phyloP scores from a whole-genome alignment of 257 asterid species.

The Salvia splendens region DNA sequence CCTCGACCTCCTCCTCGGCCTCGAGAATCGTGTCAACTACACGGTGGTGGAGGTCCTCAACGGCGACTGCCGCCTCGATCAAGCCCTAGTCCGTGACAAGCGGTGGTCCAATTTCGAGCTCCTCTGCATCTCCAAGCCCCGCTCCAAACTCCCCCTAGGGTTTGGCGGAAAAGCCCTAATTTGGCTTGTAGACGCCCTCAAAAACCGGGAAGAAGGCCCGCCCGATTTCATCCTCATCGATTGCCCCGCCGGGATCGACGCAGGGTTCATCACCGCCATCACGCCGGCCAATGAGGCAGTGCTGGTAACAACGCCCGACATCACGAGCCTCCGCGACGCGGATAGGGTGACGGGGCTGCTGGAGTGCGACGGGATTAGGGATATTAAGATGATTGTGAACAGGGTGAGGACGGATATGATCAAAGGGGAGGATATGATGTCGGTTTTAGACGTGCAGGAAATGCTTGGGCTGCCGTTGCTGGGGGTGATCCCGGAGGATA shows the following conservation, averaged over 20 bases:
- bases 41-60: constrained; percentile 91
- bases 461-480: constrained; percentile 89
- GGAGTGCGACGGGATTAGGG: constrained; percentile 96
- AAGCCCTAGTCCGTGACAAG: constrained; percentile 89
- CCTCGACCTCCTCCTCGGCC: constrained; percentile 91
- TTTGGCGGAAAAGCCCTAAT: constrained; percentile 90
- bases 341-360: constrained; percentile 88
- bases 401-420: constrained; percentile 97
- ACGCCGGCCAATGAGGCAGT: constrained; percentile 97
- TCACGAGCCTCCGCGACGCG: constrained; percentile 86
- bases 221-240: constrained; percentile 89
- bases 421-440: constrained; percentile 97
- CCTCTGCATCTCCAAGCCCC: constrained; percentile 88
- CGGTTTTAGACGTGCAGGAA: constrained; percentile 91
- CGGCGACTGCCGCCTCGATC: constrained; percentile 98
- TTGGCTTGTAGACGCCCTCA: constrained; percentile 91
- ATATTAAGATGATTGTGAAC: constrained; percentile 93
- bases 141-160: constrained; percentile 86
- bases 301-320: constrained; percentile 89
- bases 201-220: constrained; percentile 67
- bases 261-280: constrained; percentile 92
- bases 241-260: constrained; percentile 96
- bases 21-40: constrained; percentile 94
- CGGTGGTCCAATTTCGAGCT: constrained; percentile 96
- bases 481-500: constrained; percentile 91